phyloP scores from a whole-genome alignment of 495 filamentous ascomycete species.

The Rusavskia elegans region DNA sequence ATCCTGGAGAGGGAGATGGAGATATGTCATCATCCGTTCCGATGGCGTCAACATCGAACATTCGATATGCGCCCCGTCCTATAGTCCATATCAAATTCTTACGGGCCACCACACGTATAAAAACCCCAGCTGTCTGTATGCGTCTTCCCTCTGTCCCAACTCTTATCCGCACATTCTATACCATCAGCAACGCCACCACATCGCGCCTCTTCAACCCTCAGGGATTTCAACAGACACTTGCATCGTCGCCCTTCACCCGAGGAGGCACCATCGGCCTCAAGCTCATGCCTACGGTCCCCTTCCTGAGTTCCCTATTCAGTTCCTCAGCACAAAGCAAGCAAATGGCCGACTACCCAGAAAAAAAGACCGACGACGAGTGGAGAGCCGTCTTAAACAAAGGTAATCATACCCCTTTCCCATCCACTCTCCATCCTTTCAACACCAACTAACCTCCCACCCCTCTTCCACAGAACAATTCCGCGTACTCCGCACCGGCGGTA shows the following conservation, averaged over 20 bases:
- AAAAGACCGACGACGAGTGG: conserved; percentile 77
- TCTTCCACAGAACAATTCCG: conserved; percentile 68
- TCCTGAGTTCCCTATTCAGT: conserved; percentile 64
- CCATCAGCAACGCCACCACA: conserved; percentile 20
- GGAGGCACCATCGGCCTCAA: conserved; percentile 20
- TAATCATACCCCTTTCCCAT: conserved; percentile 20
- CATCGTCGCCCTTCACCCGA: conserved; percentile 16
- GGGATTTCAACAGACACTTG: conserved; percentile 16
- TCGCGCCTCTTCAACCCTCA: conserved; percentile 11
- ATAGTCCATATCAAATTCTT: too few relatives aligned
- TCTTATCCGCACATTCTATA: conserved; percentile 35
- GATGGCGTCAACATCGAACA: conserved; percentile 1
- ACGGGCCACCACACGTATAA: too few relatives aligned
- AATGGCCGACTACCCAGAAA: conserved; percentile 65
- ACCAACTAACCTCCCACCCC: background rate
- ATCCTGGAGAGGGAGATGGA: background rate
- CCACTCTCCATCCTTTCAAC: too few relatives aligned
- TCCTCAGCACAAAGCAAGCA: conserved; percentile 22
- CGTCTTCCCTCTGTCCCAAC: conserved; percentile 34
- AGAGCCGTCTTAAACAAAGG: conserved; percentile 64
- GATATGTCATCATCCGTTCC: conserved; percentile 4
- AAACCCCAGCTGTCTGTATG: conserved; percentile 22
- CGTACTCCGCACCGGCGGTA: conserved; percentile 78
- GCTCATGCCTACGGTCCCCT: conserved; percentile 60
- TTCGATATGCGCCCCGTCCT: background rate